Evolutionary conservation across 2,329 filamentous ascomycete genomes (phyloP).

Genomic region (Coniochaeta ligniaria): DNA sequence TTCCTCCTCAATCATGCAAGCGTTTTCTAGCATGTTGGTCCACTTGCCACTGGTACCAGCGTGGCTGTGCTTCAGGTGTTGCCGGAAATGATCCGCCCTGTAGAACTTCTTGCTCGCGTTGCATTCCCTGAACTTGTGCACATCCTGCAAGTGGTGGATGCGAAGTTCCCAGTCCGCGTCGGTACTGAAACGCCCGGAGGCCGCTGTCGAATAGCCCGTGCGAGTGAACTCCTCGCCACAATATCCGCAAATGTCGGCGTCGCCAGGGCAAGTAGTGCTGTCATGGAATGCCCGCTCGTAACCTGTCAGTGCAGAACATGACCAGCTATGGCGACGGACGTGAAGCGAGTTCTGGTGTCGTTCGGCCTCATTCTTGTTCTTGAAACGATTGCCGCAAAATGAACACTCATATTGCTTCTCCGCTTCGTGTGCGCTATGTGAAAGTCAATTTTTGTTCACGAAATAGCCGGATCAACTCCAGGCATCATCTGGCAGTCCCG

Average conservation of each 20-base stretch:
- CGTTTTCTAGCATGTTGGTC: conserved; percentile 96
- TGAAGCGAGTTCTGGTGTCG: conserved; percentile 94
- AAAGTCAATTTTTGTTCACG: conserved; percentile 10
- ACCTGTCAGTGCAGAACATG: conserved; percentile 76
- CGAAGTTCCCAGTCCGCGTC: conserved; percentile 84
- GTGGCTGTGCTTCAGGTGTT: conserved; percentile 97
- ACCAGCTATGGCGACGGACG: conserved; percentile 90
- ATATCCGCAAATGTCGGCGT: conserved; percentile 82
- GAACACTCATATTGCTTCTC: conserved; percentile 95
- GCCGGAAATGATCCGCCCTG: conserved; percentile 93
- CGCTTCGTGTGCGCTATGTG: conserved; percentile 69
- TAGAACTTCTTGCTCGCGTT: conserved; percentile 99
- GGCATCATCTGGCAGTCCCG: no score
- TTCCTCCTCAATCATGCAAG: conserved; percentile 90
- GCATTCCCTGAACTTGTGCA: conserved; percentile 97
- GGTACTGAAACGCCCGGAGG: conserved; percentile 38
- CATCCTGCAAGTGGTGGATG: conserved; percentile 77
- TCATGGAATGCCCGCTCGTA: conserved; percentile 82
- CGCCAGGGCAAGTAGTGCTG: conserved; percentile 58
- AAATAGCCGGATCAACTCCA: no score
- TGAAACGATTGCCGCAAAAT: conserved; percentile 92
- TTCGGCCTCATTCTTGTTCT: conserved; percentile 98
- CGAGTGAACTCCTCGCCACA: conserved; percentile 83
- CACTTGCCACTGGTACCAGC: conserved; percentile 94
- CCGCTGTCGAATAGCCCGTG: conserved; percentile 30